Base-by-base conservation (phyloP, 257 asterid genomes). In the Fraxinus americana region DNA sequence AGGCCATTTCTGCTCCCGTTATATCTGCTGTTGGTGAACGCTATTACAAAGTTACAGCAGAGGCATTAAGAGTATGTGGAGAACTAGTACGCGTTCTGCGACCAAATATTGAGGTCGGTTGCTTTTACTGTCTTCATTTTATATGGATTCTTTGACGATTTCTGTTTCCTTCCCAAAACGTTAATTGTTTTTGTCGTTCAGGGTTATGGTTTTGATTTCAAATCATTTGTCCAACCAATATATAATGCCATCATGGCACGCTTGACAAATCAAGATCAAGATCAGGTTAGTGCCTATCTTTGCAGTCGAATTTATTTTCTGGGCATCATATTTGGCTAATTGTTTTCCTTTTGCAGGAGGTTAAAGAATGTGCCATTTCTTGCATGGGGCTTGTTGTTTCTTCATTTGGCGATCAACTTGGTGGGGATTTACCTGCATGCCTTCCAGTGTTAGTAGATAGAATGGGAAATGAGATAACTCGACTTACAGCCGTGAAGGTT, bases 401-500 rank as follows among this genome's bases (percentile, higher is more conserved):
- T 63, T 92, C 96, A 43, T 96, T 96, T 83, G 99, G 99, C 66
- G 99, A 96, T 91, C 92, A 92, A 76, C 97, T 96, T 78, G 87
- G 77, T 67, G 78, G 87, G 34, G 97, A 93, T 72, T 81, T 96
- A 82, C 90, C 94, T 48, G 80, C 92, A 75, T 93, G 99, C 83
- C 98, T 96, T 85, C 99, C 99, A 67, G 99, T 96, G 78, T 95
- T 96, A 70, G 99, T 96, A 73, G 99, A 96, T 79, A 88, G 99
- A 77, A 96, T 96, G 99, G 99, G 98, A 74, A 96, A 93, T 87
- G 98, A 96, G 84, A 96, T 96, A 71, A 96, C 99, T 71, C 88
- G 99, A 74, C 97, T 96, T 74, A 96, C 99, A 74, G 97, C 99
- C 81, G 99, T 96, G 76, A 96, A 96, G 97, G 99, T 96, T 85